Evolutionary conservation across 2,329 filamentous ascomycete species (phyloP), one percentile per base, ranked within the genome.

Genomic region (Epichloe gansuensis): DNA sequence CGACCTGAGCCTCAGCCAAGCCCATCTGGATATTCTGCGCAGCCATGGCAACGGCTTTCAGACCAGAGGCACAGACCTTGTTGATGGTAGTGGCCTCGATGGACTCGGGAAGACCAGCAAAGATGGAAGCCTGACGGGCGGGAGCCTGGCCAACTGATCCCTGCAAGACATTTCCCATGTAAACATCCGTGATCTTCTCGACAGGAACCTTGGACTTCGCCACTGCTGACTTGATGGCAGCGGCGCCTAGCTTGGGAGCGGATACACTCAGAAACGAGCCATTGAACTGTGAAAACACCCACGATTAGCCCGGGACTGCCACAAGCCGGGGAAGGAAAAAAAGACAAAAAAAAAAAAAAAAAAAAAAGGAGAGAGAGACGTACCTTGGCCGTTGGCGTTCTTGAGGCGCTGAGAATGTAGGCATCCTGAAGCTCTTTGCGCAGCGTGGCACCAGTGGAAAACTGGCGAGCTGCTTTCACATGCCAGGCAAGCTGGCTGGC

Each of bases 81-180:
- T 98, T 98, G 70, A 98, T 85, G 15, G 93, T 97, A 49, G 86
- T 84, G 38, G 91, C 86, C 72, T 98, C 93, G 53, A 94, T 79
- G 6, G 77, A 81, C n/a, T 82, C 74, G 9, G 89, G 78, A 4
- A 97, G 80, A 2, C 91, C 91, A 4, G 93, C 89, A 64, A 94
- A 91, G 55, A 97, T 86, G 58, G 82, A 75, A 11, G 93, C 93
- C 72, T 98, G 93, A 48, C 93, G 83, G 23, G 93, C 91, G 2
- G 93, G 93, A 0, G 93, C 82, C 72, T 98, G 93, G 46, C 93
- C 93, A 5, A 93, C 79, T 17, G 80, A 80, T 45, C 78, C 91
- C 68, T 90, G 85, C 42, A 97, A 78, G 9, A 97, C 93, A 63
- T 96, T 95, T 65, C 93, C 93, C 88, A 97, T 95, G 74, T 97